phyloP scores from a whole-genome alignment of 2,329 filamentous ascomycete species.

The Alternaria arborescens region DNA sequence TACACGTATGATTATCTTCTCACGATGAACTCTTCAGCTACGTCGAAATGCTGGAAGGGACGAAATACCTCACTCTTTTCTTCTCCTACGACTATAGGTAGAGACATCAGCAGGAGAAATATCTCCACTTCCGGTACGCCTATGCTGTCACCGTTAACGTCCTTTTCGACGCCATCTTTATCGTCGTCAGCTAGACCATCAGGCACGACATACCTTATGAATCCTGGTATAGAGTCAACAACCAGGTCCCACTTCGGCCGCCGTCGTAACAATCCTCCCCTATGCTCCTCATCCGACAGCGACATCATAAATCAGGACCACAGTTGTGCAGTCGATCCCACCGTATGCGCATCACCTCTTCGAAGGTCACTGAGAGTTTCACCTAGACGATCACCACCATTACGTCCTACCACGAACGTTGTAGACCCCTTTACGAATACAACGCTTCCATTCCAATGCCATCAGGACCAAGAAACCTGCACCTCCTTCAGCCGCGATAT shows the following conservation, averaged over 20 bases:
- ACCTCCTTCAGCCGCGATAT: background rate
- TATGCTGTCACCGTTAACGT: too few relatives aligned
- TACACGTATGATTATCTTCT: background rate
- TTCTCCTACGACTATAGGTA: rapidly evolving
- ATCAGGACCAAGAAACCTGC: background rate
- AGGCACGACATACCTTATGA: too few relatives aligned
- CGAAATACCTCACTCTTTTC: background rate
- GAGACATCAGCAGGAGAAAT: too few relatives aligned
- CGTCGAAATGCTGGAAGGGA: background rate
- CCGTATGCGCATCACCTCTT: background rate
- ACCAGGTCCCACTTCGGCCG: too few relatives aligned
- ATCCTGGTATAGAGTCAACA: too few relatives aligned
- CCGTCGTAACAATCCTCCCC: rapidly evolving
- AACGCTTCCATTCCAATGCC: background rate
- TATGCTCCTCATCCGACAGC: too few relatives aligned
- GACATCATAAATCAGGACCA: too few relatives aligned
- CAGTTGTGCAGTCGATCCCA: too few relatives aligned
- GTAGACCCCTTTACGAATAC: background rate
- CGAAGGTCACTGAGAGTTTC: background rate
- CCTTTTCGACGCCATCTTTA: too few relatives aligned
- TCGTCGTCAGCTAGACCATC: too few relatives aligned
- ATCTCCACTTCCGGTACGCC: too few relatives aligned
- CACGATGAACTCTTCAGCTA: background rate
- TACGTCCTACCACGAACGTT: background rate
- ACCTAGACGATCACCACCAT: background rate